Evolutionary conservation across 2,329 filamentous ascomycete genomes (phyloP), one percentile per base, ranked within the genome.

Genomic region (Ilyonectria destructans): DNA sequence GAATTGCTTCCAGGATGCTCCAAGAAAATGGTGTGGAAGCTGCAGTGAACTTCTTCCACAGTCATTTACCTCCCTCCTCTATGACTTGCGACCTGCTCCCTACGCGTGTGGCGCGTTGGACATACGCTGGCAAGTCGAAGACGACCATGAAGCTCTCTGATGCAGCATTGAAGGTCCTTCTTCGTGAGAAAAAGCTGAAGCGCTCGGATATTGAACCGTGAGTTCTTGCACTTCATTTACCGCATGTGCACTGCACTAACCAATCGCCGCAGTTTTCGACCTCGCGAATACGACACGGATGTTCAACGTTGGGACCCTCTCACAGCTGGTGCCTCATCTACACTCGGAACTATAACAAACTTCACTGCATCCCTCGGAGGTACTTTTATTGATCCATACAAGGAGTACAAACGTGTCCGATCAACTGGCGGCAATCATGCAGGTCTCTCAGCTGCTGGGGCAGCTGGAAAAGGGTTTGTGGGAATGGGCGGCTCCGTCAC

Each of bases 31-130:
- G 91, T 0, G 84, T 87, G 3, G 85, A 90, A 54, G 80, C 86
- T 37, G 92, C 91, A 1, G 90, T 86, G 0, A 85, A 88, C 74
- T 89, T 86, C 61, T 94, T 95, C 74, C 91, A 94, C 73, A 85
- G 87, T 17, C 88, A 91, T 63, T 81, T 96, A 1, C 82, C 91
- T 54, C 78, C 90, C 7, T 19, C 37, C 13, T 13, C 23, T 10
- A 19, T 61, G n/a, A 17, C 19, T 15, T 61, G 58, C 21, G n/a
- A 33, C 21, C 19, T 61, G 4, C 10, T 43, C 19, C 46, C 58
- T 12, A 8, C 19, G n/a, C 31, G 19, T 26, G 6, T 15, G 6
- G 58, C 58, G 4, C 7, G 12, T 12, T 61, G 58, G 58, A 35
- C n/a, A 6, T 21, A 9, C 43, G 43, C 37, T 17, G 26, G 26